Evolutionary conservation across 192 early-diverging fungal species (phyloP).

Genomic region (Rhizophagus clarus): DNA sequence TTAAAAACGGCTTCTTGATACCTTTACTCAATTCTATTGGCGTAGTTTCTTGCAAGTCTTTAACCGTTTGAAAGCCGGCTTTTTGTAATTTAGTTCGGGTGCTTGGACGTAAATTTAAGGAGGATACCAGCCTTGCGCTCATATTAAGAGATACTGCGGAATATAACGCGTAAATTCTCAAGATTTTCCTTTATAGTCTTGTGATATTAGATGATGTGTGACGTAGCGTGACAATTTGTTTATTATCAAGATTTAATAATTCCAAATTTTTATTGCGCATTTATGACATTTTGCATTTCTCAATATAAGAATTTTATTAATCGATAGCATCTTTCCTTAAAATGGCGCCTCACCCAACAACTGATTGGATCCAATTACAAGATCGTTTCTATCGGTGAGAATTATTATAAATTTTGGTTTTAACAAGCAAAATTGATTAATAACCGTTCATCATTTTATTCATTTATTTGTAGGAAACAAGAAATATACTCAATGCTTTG

Average conservation of each 20-base stretch:
- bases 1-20: not conserved
- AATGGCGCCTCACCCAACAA: slow-evolving; percentile 60
- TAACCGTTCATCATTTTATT: too few species aligned
- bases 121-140: not conserved
- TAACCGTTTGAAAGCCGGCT: slow-evolving; percentile 38
- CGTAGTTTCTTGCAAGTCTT: slow-evolving; percentile 33
- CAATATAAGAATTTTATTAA: too few species aligned
- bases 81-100: slow-evolving; percentile 30
- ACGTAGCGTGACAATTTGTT: not conserved
- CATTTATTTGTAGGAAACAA: slow-evolving; percentile 56
- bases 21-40: slow-evolving; percentile 36
- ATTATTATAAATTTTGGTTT: not conserved
- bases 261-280: too few species aligned
- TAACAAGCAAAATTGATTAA: not conserved
- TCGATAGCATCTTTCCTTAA: not conserved
- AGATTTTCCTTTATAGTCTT: too few species aligned
- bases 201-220: not conserved
- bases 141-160: not conserved
- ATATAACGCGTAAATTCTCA: not conserved
- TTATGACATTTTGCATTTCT: too few species aligned
- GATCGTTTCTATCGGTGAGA: slow-evolving; percentile 62
- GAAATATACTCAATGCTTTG: slow-evolving; percentile 88
- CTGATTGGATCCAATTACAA: slow-evolving; percentile 61
- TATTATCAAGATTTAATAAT: not conserved
- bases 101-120: not conserved